Evolutionary conservation across 1,284 basidiomycete species (phyloP).

Genomic region (Irpex sp.): DNA sequence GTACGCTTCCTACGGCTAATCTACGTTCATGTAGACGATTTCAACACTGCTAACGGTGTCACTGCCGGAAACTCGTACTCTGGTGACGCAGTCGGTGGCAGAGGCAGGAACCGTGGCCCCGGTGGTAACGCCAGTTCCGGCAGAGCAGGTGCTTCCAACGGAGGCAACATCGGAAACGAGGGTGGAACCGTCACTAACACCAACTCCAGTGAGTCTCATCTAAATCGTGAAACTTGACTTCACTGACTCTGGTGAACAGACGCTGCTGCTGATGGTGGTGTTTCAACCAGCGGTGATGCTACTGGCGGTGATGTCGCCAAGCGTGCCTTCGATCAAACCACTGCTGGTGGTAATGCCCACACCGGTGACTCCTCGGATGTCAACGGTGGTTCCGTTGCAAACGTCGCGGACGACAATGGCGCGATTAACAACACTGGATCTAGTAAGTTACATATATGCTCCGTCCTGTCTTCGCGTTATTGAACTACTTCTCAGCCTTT

Average conservation of each 20-base stretch:
- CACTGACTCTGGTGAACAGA: constrained; percentile 11
- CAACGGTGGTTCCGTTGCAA: constrained; percentile 13
- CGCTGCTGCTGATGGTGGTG: constrained; percentile 20
- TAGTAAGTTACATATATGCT: constrained; percentile 7
- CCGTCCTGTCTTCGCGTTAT: neutral
- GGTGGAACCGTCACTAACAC: constrained; percentile 15
- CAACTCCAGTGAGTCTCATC: constrained; percentile 15
- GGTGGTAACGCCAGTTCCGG: constrained; percentile 24
- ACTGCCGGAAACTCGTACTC: constrained; percentile 19
- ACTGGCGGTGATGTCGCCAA: constrained; percentile 21
- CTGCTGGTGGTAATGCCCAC: constrained; percentile 23
- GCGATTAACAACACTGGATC: constrained; percentile 14
- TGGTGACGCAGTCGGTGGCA: constrained; percentile 21
- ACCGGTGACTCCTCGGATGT: constrained; percentile 14
- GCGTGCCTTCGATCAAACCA: constrained; percentile 19
- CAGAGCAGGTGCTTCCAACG: constrained; percentile 19
- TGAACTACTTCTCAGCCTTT: constrained; percentile 11
- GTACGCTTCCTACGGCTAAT: neutral
- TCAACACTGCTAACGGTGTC: constrained; percentile 10
- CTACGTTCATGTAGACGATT: constrained; percentile 11
- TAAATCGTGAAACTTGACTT: neutral
- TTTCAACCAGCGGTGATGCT: constrained; percentile 23
- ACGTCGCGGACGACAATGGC: constrained; percentile 10
- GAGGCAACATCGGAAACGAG: constrained; percentile 19
- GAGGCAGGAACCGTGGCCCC: constrained; percentile 18